Evolutionary conservation across 2,329 filamentous ascomycete species (phyloP).

Genomic region (Pseudopyricularia javanii): DNA sequence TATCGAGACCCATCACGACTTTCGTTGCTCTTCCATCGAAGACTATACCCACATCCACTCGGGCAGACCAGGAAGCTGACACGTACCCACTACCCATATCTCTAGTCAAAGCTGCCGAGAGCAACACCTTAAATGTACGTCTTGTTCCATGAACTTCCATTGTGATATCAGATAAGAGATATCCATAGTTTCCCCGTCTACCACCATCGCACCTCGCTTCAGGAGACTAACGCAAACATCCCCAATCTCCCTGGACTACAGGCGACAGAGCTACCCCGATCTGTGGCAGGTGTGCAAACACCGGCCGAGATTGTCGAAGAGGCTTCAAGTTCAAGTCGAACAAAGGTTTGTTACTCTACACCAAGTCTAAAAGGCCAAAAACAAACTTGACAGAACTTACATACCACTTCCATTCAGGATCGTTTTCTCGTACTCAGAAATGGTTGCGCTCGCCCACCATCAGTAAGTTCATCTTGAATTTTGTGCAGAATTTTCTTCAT

Average conservation of each 20-base stretch:
- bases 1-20: background rate
- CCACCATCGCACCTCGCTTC: background rate
- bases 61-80: background rate
- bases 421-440: constrained; percentile 16
- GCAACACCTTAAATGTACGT: constrained; percentile 32
- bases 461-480: constrained; percentile 9
- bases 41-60: background rate
- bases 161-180: background rate
- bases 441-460: constrained; percentile 19
- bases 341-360: constrained; percentile 7
- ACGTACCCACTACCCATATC: background rate
- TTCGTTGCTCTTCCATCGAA: background rate
- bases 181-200: background rate
- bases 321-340: constrained; percentile 20
- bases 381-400: background rate
- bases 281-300: constrained; percentile 18
- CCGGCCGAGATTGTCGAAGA: constrained; percentile 14
- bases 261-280: constrained; percentile 24
- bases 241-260: constrained; percentile 8
- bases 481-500: background rate
- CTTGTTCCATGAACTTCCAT: background rate
- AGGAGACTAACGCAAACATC: background rate
- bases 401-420: constrained; percentile 7
- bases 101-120: constrained; percentile 31
- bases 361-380: background rate